Evolutionary conservation across 306 rosid genomes (phyloP).

Genomic region (Albizia julibrissin): DNA sequence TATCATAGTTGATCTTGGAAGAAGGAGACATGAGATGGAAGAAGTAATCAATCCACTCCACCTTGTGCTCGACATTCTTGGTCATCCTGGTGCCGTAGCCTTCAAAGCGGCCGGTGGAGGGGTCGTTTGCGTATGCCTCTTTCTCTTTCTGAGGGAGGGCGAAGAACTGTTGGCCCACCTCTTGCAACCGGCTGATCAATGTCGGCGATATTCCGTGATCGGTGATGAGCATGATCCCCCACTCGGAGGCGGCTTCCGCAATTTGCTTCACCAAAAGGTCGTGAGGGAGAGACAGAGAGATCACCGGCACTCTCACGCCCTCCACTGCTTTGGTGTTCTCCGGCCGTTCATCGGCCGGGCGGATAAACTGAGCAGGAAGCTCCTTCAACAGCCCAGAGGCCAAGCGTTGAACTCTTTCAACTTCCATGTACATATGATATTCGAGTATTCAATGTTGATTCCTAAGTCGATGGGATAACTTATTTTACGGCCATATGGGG

Average conservation of each 20-base stretch:
- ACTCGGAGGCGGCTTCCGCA: constrained; percentile 35
- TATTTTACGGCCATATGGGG: too few relatives aligned
- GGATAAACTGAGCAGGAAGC: constrained; percentile 41
- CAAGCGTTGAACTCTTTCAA: constrained; percentile 34
- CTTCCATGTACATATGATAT: constrained; percentile 23
- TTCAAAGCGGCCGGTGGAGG: constrained; percentile 51
- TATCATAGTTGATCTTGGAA: constrained; percentile 42
- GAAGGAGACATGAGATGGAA: constrained; percentile 61
- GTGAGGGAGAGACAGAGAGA: constrained; percentile 35
- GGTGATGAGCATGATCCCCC: constrained; percentile 60
- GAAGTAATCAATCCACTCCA: constrained; percentile 74
- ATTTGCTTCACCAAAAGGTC: constrained; percentile 30
- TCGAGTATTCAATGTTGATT: too few relatives aligned
- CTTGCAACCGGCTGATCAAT: constrained; percentile 47
- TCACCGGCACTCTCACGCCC: constrained; percentile 37
- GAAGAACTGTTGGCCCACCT: constrained; percentile 56
- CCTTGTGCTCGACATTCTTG: constrained; percentile 51
- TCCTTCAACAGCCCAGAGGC: constrained; percentile 18
- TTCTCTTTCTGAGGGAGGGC: constrained; percentile 55
- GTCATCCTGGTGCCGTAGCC: constrained; percentile 75
- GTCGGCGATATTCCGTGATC: constrained; percentile 53
- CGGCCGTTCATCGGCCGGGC: constrained; percentile 37
- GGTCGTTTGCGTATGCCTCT: constrained; percentile 62
- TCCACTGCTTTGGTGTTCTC: constrained; percentile 40
- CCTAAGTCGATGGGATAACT: too few relatives aligned